phyloP scores from a whole-genome alignment of 805 yeast genomes.

The Wickerhamomyces strasburgensis region DNA sequence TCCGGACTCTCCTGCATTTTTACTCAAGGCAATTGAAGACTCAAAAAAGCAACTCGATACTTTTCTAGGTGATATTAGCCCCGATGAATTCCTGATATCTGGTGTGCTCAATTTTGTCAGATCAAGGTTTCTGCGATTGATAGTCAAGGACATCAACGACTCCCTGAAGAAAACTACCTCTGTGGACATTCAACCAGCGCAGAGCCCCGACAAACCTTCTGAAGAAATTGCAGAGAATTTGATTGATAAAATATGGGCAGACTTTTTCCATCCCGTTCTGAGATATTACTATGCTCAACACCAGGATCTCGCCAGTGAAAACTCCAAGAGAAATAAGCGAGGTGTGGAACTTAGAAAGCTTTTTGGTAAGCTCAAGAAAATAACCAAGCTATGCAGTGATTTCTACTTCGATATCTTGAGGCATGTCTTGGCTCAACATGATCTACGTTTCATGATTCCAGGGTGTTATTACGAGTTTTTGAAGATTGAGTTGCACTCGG shows the following conservation, averaged over 20 bases:
- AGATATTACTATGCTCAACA: constrained; percentile 36
- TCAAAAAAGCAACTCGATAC: constrained; percentile 11
- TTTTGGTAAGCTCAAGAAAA: constrained; percentile 46
- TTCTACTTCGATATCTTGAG: constrained; percentile 44
- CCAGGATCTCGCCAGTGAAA: constrained; percentile 15
- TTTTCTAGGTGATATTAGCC: constrained; percentile 9
- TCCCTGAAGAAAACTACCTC: constrained; percentile 3
- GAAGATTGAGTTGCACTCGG: constrained; percentile 3
- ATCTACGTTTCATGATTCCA: constrained; percentile 28
- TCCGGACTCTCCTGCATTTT: not conserved
- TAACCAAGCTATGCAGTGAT: constrained; percentile 38
- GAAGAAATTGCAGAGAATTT: constrained; percentile 25
- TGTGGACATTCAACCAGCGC: constrained; percentile 7
- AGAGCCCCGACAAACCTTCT: not conserved
- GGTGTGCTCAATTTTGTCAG: constrained; percentile 48
- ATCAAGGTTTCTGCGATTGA: constrained; percentile 40
- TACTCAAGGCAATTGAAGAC: constrained; percentile 2
- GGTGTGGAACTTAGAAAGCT: constrained; percentile 54
- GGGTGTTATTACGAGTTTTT: constrained; percentile 13
- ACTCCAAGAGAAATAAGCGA: constrained; percentile 13
- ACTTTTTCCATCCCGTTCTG: constrained; percentile 60
- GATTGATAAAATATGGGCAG: constrained; percentile 53
- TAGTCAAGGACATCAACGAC: constrained; percentile 32
- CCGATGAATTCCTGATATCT: constrained; percentile 19
- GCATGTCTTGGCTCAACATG: constrained; percentile 34